Base-by-base conservation (phyloP, 2,329 filamentous ascomycete genomes). In the Pseudogymnoascus sp. region DNA sequence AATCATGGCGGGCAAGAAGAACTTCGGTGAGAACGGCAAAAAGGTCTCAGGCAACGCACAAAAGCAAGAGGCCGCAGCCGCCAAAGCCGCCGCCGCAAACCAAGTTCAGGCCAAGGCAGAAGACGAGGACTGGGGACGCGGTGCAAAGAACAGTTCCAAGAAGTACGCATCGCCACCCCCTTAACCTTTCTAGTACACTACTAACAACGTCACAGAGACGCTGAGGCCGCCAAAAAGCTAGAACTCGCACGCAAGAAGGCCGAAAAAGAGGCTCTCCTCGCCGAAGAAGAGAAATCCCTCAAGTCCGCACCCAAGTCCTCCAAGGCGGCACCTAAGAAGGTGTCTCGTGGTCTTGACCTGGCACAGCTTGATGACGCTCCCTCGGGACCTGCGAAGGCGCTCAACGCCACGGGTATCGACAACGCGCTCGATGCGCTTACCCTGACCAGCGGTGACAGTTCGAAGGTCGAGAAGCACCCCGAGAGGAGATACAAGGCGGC, bases 401-500 rank as follows among this genome's bases (percentile, higher is more conserved):
- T 97, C 70, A 93, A 88, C 74, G 93, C 92, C 3, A 83, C 88
- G 0, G 92, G 92, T 71, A 96, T 99, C 75, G 93, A 97, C 75
- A 93, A 97, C 71, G 92, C 92, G 0, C 84, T 97, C 59, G 93
- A 97, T 70, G 92, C 92, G 2, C 83, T 97, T 28, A 86, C 85
- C 2, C 76, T 97, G 61, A 81, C 82, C 14, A 76, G 75, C 25
- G 76, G 79, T 41, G 74, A 79, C n/a, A 80, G 83, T 60, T 77
- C 83, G 64, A 91, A 95, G 79, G 76, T 99, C 64, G 95, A 99
- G 73, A 83, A 87, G 61, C 93, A 97, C 73, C 93, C 95, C 0
- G 92, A 97, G 80, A 81, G 90, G 64, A 82, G 95, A 61, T 95
- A 88, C 79, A 90, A 92, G 75, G 92, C 93, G 5, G 93, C 93